Base-by-base conservation (phyloP, 176 grass and related monocot genomes). In the Thinopyrum elongatum region DNA sequence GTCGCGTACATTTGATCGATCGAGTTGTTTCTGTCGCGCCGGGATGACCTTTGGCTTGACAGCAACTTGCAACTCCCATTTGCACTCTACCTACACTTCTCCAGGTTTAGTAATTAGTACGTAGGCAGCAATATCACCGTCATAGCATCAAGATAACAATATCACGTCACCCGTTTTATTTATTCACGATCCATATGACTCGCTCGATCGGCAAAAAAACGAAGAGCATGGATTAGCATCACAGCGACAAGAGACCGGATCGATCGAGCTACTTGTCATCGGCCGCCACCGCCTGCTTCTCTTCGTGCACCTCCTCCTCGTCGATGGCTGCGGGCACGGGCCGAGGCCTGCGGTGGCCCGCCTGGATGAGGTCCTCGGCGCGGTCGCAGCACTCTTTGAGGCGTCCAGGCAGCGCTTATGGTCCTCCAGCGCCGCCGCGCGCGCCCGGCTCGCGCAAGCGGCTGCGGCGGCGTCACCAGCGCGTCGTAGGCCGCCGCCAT, bases 331-430 rank as follows among this genome's bases (percentile, higher is more conserved):
- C 39, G 1, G 28, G 10, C 65, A 30, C 16, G 34, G 77, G 10
- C 28, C 53, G 55, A 64, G 31, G 65, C 9, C 22, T 19, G 19
- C 13, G 27, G 59, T 12, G 30, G 80, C 65, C n/a, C 0, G 28
- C 42, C 14, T 11, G 28, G 61, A 85, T 30, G 73, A 78, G 73
- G n/a, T 38, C 83, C 22, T n/a, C n/a, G n/a, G n/a, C n/a, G n/a
- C n/a, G n/a, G n/a, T n/a, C n/a, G n/a, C n/a, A n/a, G n/a, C n/a
- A n/a, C n/a, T n/a, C n/a, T n/a, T n/a, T n/a, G n/a, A n/a, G n/a
- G n/a, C n/a, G n/a, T n/a, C n/a, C n/a, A n/a, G n/a, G n/a, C n/a
- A n/a, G n/a, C n/a, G n/a, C n/a, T n/a, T n/a, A n/a, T n/a, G n/a
- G n/a, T n/a, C n/a, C n/a, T n/a, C n/a, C n/a, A n/a, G n/a, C n/a